Percentiles rank a stretch among this genome's conserved stretches.
These are phyloP conservation scores for Speleostelium caveatum DNA, from an alignment of 78 protist species.

Conservation along the genomic window DNA sequence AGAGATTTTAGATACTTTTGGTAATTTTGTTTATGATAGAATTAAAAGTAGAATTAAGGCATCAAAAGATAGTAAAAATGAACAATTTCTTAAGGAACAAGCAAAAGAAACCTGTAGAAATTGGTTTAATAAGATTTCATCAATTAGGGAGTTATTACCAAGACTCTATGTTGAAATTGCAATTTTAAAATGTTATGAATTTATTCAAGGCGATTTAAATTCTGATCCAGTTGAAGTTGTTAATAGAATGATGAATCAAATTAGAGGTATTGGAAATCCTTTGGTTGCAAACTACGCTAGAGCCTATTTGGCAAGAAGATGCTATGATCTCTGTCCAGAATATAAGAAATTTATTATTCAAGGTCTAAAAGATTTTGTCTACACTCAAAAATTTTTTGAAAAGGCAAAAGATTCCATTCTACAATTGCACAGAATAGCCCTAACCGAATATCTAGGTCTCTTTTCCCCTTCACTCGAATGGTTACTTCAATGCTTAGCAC, in stretches of 20 bases:
- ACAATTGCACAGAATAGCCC: conserved; percentile 14
- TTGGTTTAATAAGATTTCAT: conserved; percentile 97
- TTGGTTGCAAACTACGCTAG: conserved; percentile 90
- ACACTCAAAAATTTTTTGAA: conserved; percentile 38
- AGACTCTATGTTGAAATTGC: conserved; percentile 90
- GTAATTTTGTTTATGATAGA: conserved; percentile 89
- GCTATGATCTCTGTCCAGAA: conserved; percentile 68
- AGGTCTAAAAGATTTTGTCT: conserved; percentile 67
- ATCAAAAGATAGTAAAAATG: conserved; percentile 42
- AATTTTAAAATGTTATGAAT: conserved; percentile 85
- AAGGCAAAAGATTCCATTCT: conserved; percentile 36
- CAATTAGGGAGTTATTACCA: conserved; percentile 95
- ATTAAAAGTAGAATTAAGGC: conserved; percentile 33
- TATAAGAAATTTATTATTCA: conserved; percentile 55
- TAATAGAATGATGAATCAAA: conserved; percentile 53
- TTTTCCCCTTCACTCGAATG: conserved; percentile 87
- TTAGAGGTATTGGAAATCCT: conserved; percentile 91
- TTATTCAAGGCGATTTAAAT: conserved; percentile 63
- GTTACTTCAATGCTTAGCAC: conserved; percentile 85
- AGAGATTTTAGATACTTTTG: conserved; percentile 95
- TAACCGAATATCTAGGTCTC: conserved; percentile 76
- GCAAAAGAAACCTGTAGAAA: conserved; percentile 95
- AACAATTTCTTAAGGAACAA: conserved; percentile 36
- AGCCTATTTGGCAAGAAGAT: conserved; percentile 82
- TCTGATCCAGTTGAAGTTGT: conserved; percentile 44